Evolutionary conservation across 257 asterid genomes (phyloP), one percentile per base, ranked within the genome.

Genomic region (Mentha longifolia): DNA sequence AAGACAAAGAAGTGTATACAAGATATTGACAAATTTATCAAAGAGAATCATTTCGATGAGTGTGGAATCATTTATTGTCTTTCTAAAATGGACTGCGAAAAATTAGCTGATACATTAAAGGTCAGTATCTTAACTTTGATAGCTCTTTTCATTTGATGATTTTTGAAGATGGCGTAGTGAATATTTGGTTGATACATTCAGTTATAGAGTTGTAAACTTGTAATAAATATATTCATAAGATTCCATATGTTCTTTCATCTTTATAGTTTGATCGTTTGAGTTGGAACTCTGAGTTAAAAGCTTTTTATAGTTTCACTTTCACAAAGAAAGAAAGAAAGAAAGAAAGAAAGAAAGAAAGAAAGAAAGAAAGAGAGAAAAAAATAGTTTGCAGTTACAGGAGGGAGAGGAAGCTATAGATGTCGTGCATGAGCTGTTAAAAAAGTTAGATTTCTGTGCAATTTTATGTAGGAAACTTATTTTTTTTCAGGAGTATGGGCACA

Each of bases 61-160:
- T 88, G 98, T 51, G 99, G 99, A 72, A 95, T 95, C 77, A 81
- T 95, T 56, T 95, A 95, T 75, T 95, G 99, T 77, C 89, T 95
- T 71, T 95, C 99, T 19, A 89, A 95, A 86, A 89, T 83, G 95
- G 98, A 92, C 77, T 92, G 99, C 63, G 98, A 95, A 82, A 95
- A 86, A 74, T 97, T 92, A 57, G 92, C 99, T 12, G 97, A 88
- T 71, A 95, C 82, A 82, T 78, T 95, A 59, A 89, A 87, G 98
- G 99, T 89, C 71, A 56, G 76, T 69, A 54, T 68, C 70, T 41
- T 67, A 68, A 64, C 72, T 54, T 9, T 59, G 70, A 73, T 50
- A 66, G 16, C 66, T 73, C 72, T 67, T n/a, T 70, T 67, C 45
- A 47, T 43, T 74, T 61, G 59, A 41, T 74, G 46, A 49, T 59